A percentile compares a stretch with the other conserved stretches of the same genome.
These are phyloP conservation scores for Wolfiporia cocos DNA, from an alignment of 1,284 basidiomycete species.

Conservation along the genomic window DNA sequence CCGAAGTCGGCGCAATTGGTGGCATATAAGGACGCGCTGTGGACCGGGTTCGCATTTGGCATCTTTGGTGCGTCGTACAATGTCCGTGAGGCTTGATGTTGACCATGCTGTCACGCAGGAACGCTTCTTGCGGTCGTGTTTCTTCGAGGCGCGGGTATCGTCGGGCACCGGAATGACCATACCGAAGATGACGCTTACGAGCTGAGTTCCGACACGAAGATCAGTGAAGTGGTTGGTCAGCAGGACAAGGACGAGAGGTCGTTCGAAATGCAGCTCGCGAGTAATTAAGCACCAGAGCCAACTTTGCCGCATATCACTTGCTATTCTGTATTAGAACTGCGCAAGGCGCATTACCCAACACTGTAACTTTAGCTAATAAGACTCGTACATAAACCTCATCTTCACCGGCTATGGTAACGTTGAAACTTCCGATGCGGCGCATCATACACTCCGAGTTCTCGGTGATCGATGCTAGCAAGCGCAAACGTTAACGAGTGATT, in stretches of 20 bases:
- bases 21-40: constrained; percentile 59
- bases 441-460: too few relatives aligned
- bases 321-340: too few relatives aligned
- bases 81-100: background rate
- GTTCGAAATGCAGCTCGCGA: background rate
- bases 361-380: too few relatives aligned
- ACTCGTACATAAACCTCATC: too few relatives aligned
- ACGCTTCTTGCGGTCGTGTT: constrained; percentile 43
- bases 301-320: too few relatives aligned
- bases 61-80: constrained; percentile 38
- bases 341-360: too few relatives aligned
- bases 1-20: constrained; percentile 34
- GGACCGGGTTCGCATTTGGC: constrained; percentile 59
- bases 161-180: constrained; percentile 42
- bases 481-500: too few relatives aligned
- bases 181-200: constrained; percentile 1
- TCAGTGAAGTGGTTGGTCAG: constrained; percentile 3
- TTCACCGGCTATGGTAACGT: too few relatives aligned
- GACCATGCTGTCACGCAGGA: constrained; percentile 28
- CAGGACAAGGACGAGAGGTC: background rate
- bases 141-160: constrained; percentile 53
- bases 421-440: too few relatives aligned
- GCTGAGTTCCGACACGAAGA: constrained; percentile 4
- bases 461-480: too few relatives aligned
- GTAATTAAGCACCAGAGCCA: too few relatives aligned